Percentiles rank a stretch among this genome's conserved stretches.
Conservation (phyloP, 805 yeast genomes). For the Wickerhamia fluorescens region DNA sequence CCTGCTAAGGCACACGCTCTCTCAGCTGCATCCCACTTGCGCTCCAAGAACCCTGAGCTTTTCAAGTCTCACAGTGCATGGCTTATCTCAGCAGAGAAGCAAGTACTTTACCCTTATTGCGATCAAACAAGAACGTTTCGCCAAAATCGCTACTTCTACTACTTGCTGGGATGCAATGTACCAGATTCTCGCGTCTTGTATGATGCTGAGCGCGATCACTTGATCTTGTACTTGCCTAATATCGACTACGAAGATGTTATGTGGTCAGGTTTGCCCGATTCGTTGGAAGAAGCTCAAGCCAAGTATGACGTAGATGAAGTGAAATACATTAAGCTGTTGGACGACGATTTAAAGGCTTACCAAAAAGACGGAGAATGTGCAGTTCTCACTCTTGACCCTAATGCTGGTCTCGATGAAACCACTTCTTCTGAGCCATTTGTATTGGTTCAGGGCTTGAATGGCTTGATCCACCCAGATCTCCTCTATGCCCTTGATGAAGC, state of each 20-base stretch:
- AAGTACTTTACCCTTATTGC: slow-evolving; percentile 60
- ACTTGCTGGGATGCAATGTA: slow-evolving; percentile 74
- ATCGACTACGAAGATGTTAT: slow-evolving; percentile 84
- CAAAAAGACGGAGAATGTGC: slow-evolving; percentile 11
- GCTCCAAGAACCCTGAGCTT: neutral
- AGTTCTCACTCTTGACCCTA: slow-evolving; percentile 51
- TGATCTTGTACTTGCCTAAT: slow-evolving; percentile 73
- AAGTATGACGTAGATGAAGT: slow-evolving; percentile 82
- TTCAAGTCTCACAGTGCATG: neutral
- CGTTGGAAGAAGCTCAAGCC: slow-evolving; percentile 53
- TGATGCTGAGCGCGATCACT: slow-evolving; percentile 42
- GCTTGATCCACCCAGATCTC: slow-evolving; percentile 34
- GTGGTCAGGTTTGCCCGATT: slow-evolving; percentile 92
- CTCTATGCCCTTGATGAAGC: slow-evolving; percentile 79
- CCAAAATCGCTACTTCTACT: slow-evolving; percentile 88
- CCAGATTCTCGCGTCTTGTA: slow-evolving; percentile 71
- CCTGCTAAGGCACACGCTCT: slow-evolving; percentile 73
- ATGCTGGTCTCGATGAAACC: slow-evolving; percentile 15
- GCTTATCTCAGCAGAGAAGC: slow-evolving; percentile 55
- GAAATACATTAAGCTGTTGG: slow-evolving; percentile 48
- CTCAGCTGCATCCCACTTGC: neutral
- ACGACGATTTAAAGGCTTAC: slow-evolving; percentile 20
- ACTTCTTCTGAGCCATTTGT: slow-evolving; percentile 12
- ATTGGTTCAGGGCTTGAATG: slow-evolving; percentile 27
- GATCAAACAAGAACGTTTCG: slow-evolving; percentile 75